These are phyloP conservation scores for Cystofilobasidium bisporidii DNA, from an alignment of 768 basidiomycete genomes.

Conservation along the genomic window DNA sequence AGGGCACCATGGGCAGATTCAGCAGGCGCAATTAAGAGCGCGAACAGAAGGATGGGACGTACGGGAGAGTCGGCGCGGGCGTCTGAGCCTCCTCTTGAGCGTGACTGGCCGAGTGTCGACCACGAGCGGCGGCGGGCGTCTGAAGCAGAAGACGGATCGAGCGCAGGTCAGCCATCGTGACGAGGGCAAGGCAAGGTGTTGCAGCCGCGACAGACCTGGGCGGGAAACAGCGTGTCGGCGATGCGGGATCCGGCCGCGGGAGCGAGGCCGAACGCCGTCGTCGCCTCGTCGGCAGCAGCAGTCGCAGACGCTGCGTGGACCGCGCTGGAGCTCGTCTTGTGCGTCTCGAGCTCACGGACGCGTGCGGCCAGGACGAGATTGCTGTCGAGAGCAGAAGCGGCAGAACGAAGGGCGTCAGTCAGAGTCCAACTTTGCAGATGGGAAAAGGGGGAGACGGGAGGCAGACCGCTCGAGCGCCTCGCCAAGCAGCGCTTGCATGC, in stretches of 20 bases:
- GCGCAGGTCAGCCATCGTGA: too few species aligned
- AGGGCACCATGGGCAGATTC: too few species aligned
- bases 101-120: background rate
- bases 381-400: too few species aligned
- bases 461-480: conserved; percentile 3
- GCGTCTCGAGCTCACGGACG: background rate
- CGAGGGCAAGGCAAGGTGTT: background rate
- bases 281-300: background rate
- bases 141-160: background rate
- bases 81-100: background rate
- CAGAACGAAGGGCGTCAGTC: background rate
- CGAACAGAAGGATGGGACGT: background rate
- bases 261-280: background rate
- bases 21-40: too few species aligned
- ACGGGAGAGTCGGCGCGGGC: background rate
- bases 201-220: background rate
- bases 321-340: too few species aligned
- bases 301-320: too few species aligned
- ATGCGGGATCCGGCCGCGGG: background rate
- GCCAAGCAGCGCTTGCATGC: background rate
- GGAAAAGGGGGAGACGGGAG: background rate
- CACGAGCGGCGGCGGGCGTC: background rate
- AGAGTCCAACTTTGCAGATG: background rate
- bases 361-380: conserved; percentile 4
- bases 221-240: background rate